Evolutionary conservation across 306 rosid species (phyloP).

Genomic region (Quercus gilva): DNA sequence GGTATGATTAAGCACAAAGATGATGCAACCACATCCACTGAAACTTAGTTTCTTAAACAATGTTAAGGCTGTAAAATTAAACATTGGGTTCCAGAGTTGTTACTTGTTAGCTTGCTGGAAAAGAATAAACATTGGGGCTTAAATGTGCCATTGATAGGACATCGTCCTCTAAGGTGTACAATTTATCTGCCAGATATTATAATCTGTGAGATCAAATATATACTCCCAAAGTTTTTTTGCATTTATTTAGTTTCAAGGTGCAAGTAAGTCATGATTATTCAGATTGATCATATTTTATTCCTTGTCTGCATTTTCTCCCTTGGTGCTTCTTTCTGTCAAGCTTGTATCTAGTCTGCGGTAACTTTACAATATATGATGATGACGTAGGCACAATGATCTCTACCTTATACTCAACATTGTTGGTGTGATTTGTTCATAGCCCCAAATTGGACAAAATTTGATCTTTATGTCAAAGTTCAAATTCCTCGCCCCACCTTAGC

Average conservation of each 20-base stretch:
- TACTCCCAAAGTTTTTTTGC: slow-evolving; percentile 1
- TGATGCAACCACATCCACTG: slow-evolving; percentile 71
- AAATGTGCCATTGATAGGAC: slow-evolving; percentile 23
- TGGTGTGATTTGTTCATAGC: not conserved
- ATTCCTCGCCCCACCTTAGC: not conserved
- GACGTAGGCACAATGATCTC: not conserved
- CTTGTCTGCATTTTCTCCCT: not conserved
- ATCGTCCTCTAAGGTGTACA: slow-evolving; percentile 6
- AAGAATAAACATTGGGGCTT: slow-evolving; percentile 44
- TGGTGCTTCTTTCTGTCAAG: not conserved
- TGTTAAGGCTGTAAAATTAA: slow-evolving; percentile 31
- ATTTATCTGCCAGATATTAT: slow-evolving; percentile 23
- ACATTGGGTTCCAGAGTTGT: slow-evolving; percentile 19
- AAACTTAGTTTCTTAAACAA: slow-evolving; percentile 46
- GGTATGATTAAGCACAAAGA: slow-evolving; percentile 99
- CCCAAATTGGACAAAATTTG: slow-evolving; percentile 11
- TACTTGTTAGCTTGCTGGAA: slow-evolving; percentile 2
- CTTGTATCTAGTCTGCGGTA: not conserved
- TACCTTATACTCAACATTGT: not conserved
- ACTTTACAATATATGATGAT: not conserved
- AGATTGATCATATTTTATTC: slow-evolving; percentile 4
- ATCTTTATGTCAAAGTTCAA: not conserved
- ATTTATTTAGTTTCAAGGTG: slow-evolving; percentile 11
- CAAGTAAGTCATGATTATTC: slow-evolving; percentile 18
- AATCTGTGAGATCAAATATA: slow-evolving; percentile 16